Evolutionary conservation across 2,329 filamentous ascomycete genomes (phyloP), one percentile per base, ranked within the genome.

Genomic region (Aspergillus chevalieri): DNA sequence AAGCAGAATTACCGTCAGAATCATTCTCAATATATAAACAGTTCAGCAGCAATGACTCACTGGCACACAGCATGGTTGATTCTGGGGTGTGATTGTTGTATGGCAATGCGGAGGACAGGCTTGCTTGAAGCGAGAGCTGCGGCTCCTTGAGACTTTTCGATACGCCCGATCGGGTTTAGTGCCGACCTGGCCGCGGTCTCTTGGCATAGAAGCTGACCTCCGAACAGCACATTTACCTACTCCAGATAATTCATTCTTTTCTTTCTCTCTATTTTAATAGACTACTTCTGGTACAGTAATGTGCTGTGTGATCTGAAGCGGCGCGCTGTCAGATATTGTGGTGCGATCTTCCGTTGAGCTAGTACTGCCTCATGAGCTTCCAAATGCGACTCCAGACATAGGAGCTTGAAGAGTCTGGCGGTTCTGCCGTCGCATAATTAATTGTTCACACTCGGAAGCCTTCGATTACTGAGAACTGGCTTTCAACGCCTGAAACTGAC

Each of bases 1-100:
- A 49, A 45, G 26, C 21, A 41, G 49, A 48, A 52, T 50, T 33
- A 44, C 34, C 3, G 43, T 67, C 46, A 65, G 57, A n/a, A 48
- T 49, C 43, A 46, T 47, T 38, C 33, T 12, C 44, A 49, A 12
- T 47, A 36, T 33, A 24, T 2, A 9, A 33, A 6, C 14, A 47
- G 38, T 71, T 17, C 34, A 6, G 5, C 4, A 15, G 17, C 17
- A 41, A 22, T 41, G 19, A 81, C 73, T 79, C 79, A 83, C 80
- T 86, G 69, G 83, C 83, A 57, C 78, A 83, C 54, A 85, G 77
- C 68, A 84, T 87, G 58, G 56, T 65, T 57, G 51, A 55, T 54
- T 57, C 45, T 44, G 43, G 47, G 53, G 53, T 15, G n/a, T 22
- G 38, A 34, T 61, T 57, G 49, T 58, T 52, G 48, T 52, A 51